Evolutionary conservation across 148 eudicot genomes (phyloP).

Genomic region (Chenopodium berlandieri): DNA sequence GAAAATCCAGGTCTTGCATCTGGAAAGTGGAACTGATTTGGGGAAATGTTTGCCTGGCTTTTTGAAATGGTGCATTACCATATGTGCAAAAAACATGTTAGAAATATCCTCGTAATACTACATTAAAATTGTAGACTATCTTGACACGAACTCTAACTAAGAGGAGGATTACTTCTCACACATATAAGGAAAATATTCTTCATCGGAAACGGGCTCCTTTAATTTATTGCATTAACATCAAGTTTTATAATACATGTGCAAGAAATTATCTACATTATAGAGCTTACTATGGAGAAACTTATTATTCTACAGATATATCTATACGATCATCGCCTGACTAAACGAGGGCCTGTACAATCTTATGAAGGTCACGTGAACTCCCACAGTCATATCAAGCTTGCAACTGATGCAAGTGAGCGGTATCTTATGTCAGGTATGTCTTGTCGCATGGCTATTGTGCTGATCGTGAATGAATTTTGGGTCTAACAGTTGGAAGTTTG

Average conservation of each 20-base stretch:
- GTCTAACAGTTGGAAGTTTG: neutral
- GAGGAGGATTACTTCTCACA: neutral
- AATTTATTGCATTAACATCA: no score
- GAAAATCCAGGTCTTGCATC: neutral
- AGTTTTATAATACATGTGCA: neutral
- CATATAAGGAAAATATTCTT: neutral
- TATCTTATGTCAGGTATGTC: slow-evolving; percentile 62
- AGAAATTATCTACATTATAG: neutral
- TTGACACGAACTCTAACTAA: no score
- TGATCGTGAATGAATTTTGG: neutral
- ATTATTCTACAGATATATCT: slow-evolving; percentile 60
- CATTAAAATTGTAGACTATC: no score
- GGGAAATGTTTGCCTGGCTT: neutral
- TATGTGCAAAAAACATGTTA: neutral
- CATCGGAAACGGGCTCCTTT: neutral
- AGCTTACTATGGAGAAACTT: slow-evolving; percentile 4
- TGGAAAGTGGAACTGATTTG: neutral
- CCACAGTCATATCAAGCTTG: slow-evolving; percentile 69
- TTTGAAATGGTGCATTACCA: neutral
- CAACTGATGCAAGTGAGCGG: slow-evolving; percentile 68
- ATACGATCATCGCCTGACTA: slow-evolving; percentile 77
- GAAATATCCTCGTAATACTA: neutral
- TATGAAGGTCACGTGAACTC: slow-evolving; percentile 83
- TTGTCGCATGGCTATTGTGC: neutral
- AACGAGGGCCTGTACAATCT: slow-evolving; percentile 71